Evolutionary conservation across 345 rosid species (phyloP).

Genomic region (Kernera saxatilis): DNA sequence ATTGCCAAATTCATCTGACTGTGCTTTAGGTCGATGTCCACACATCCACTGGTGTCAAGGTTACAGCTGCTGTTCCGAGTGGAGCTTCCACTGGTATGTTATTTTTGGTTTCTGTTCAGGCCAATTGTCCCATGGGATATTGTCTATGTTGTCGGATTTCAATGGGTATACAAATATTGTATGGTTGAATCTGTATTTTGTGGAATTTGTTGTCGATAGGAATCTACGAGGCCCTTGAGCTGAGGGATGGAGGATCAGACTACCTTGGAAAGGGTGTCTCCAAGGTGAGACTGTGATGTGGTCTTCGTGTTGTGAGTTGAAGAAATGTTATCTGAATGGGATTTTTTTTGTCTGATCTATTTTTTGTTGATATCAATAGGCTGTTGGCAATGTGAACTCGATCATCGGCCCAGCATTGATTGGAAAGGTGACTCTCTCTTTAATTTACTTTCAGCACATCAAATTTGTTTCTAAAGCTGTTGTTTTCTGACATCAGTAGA

Average conservation of each 20-base stretch:
- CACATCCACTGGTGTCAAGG: slow-evolving; percentile 47
- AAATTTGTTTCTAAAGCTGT: background rate
- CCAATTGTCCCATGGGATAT: background rate
- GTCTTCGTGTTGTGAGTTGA: background rate
- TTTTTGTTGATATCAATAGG: slow-evolving; percentile 33
- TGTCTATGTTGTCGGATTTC: background rate
- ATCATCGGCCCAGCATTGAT: slow-evolving; percentile 85
- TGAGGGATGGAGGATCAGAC: slow-evolving; percentile 96
- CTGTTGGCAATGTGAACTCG: slow-evolving; percentile 69
- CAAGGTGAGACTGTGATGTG: slow-evolving; percentile 40
- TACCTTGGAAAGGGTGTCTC: slow-evolving; percentile 95
- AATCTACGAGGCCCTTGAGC: slow-evolving; percentile 86
- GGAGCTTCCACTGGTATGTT: slow-evolving; percentile 94
- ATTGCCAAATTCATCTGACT: background rate
- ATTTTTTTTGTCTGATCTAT: background rate
- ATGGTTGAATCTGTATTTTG: background rate
- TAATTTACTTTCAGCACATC: background rate
- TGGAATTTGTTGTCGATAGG: slow-evolving; percentile 33
- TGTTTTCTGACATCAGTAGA: background rate
- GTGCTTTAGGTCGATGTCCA: slow-evolving; percentile 54
- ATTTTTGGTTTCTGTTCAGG: background rate
- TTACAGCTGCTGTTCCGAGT: slow-evolving; percentile 92
- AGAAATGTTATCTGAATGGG: background rate
- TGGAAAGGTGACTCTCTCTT: slow-evolving; percentile 60
- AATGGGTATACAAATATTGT: background rate